A percentile compares a stretch with the other conserved stretches of the same genome.
These are phyloP conservation scores for Pythium diclinum DNA, from an alignment of 352 stramenopile genomes.

Conservation along the genomic window DNA sequence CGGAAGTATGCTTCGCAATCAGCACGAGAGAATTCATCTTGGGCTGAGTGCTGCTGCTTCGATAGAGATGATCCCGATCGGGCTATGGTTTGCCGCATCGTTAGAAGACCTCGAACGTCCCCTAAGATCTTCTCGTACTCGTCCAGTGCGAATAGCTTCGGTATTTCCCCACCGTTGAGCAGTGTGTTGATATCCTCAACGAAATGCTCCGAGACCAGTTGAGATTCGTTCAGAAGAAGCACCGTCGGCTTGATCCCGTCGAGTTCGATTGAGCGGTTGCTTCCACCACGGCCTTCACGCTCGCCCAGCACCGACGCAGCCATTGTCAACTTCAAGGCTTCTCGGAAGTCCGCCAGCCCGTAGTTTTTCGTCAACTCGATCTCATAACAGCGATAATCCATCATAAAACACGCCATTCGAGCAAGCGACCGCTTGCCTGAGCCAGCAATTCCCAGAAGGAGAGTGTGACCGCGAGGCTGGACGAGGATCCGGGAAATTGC, in stretches of 20 bases:
- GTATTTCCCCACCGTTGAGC: slow-evolving; percentile 83
- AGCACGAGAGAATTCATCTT: slow-evolving; percentile 40
- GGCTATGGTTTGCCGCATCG: slow-evolving; percentile 13
- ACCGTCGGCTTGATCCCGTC: slow-evolving; percentile 37
- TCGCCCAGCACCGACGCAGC: slow-evolving; percentile 40
- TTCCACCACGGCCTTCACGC: not conserved
- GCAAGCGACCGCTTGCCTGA: slow-evolving; percentile 83
- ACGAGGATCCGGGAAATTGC: slow-evolving; percentile 81
- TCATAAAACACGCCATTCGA: slow-evolving; percentile 72
- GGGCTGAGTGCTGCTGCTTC: not conserved
- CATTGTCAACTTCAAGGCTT: slow-evolving; percentile 81
- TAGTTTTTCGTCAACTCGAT: slow-evolving; percentile 89
- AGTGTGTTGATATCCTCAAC: slow-evolving; percentile 89
- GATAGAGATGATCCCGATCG: not conserved
- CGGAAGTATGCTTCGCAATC: slow-evolving; percentile 84
- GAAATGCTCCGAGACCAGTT: slow-evolving; percentile 82
- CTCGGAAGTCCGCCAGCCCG: slow-evolving; percentile 77
- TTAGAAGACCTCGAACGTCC: slow-evolving; percentile 42
- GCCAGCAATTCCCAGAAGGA: slow-evolving; percentile 87
- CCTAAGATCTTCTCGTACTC: slow-evolving; percentile 82
- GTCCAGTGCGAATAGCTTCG: slow-evolving; percentile 82
- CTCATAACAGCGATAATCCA: slow-evolving; percentile 66
- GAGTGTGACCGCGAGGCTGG: slow-evolving; percentile 79
- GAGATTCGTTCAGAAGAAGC: slow-evolving; percentile 80
- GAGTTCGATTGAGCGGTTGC: not conserved